Conservation (phyloP, 306 rosid genomes). For the Medicago arabica region DNA sequence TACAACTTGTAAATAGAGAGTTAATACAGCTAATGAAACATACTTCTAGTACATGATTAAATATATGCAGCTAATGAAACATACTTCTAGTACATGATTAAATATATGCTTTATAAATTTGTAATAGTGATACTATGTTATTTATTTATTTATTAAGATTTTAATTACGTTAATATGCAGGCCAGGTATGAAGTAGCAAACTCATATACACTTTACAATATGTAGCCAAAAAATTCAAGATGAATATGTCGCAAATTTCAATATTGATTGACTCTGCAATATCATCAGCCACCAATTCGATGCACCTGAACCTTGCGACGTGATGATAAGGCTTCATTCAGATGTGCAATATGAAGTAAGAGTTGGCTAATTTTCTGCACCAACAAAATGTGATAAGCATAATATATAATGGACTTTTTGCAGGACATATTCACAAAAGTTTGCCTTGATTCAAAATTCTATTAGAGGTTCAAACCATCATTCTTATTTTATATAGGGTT, state of each 20-base stretch:
- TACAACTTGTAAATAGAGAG: no score
- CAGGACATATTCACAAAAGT: background rate
- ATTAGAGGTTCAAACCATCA: background rate
- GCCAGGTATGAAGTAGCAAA: background rate
- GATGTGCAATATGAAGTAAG: conserved; percentile 55
- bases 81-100: no score
- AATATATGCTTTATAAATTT: background rate
- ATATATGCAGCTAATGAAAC: no score
- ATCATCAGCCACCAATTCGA: conserved; percentile 40
- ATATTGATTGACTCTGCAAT: background rate
- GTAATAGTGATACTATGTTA: background rate
- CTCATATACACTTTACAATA: background rate
- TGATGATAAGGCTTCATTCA: conserved; percentile 59
- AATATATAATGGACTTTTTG: background rate
- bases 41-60: no score
- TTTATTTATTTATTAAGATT: background rate
- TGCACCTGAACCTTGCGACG: conserved; percentile 67
- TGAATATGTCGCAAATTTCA: conserved; percentile 16
- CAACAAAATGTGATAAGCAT: background rate
- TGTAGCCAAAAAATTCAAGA: background rate
- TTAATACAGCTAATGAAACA: no score
- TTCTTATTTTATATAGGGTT: no score
- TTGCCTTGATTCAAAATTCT: background rate
- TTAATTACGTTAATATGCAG: background rate
- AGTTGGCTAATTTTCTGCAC: conserved; percentile 67